phyloP scores from a whole-genome alignment of 2,329 filamentous ascomycete species.

The Atkinsonella texensis region DNA sequence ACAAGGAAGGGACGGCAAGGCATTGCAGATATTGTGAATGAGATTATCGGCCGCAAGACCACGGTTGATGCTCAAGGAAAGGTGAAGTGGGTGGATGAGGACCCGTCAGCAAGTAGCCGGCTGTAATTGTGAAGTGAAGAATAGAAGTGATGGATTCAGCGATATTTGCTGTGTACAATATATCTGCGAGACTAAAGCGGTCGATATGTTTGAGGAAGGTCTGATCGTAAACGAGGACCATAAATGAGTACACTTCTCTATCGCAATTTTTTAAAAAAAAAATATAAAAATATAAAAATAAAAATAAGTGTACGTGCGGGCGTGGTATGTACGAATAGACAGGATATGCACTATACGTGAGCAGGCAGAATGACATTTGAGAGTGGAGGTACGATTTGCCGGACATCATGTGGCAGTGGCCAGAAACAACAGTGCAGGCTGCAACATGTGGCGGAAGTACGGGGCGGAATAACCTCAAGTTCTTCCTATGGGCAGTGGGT shows the following conservation, averaged over 20 bases:
- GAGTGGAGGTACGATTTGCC: neutral
- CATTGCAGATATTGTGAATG: slow-evolving; percentile 53
- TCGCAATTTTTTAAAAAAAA: neutral
- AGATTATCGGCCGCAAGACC: slow-evolving; percentile 56
- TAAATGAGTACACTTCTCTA: neutral
- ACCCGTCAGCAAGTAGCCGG: slow-evolving; percentile 19
- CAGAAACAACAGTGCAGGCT: neutral
- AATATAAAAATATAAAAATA: neutral
- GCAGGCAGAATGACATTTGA: neutral
- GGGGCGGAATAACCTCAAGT: slow-evolving; percentile 1
- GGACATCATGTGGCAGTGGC: neutral
- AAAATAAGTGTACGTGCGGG: neutral
- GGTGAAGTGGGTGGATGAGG: slow-evolving; percentile 24
- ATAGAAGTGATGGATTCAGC: neutral
- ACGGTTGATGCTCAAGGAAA: slow-evolving; percentile 30
- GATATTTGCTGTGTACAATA: slow-evolving; percentile 2
- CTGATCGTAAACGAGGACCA: neutral
- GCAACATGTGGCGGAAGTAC: neutral
- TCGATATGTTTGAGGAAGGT: neutral
- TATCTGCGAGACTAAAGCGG: neutral
- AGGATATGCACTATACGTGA: neutral
- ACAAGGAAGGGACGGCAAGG: slow-evolving; percentile 54
- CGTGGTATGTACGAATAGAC: neutral
- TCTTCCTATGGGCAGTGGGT: neutral
- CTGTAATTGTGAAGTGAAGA: slow-evolving; percentile 13